Evolutionary conservation across 2,329 filamentous ascomycete genomes (phyloP), one percentile per base, ranked within the genome.

Genomic region (Lasiodiplodia theobromae): DNA sequence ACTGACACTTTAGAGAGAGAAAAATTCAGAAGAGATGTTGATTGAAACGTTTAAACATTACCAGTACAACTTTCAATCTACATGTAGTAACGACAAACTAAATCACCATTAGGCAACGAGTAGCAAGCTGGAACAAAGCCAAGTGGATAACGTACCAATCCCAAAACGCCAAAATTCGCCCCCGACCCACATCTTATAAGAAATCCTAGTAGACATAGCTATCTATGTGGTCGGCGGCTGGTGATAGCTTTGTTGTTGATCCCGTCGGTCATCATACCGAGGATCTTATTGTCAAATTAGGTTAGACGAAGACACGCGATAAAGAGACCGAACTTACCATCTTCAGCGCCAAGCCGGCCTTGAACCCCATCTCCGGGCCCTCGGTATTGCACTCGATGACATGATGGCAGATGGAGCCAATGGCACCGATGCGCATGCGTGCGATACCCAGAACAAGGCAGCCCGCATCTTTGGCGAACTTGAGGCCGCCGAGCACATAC

Each of bases 391-490:
- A 64, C 60, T 71, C 68, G 10, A 67, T 60, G 28, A 78, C 69
- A 53, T 77, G 58, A 40, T 71, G 65, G 70, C 79, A 79, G 14
- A 72, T 60, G 66, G 73, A 79, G 11, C 60, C 60, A 14, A 64
- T 64, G 60, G 60, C 60, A 14, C 60, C 60, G 8, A 64, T 52
- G 31, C 60, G 60, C 28, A 52, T 37, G 47, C 60, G 60, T 0
- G 60, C 60, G 11, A 64, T 47, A 2, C 60, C 60, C 44, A 64
- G 47, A 31, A 64, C 60, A n/a, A 64, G 60, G 28, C 60, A 64
- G 4, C 28, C 44, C 18, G 18, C 18, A n/a, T 52, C 60, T 18
- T 28, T 52, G 6, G 60, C 60, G 31, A 52, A 52, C 21, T 64
- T 64, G 16, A 64, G 60, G 11, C 60, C 60, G 47, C 60, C 60